Evolutionary conservation across 345 rosid species (phyloP), one percentile per base, ranked within the genome.

Genomic region (Linum tenue): DNA sequence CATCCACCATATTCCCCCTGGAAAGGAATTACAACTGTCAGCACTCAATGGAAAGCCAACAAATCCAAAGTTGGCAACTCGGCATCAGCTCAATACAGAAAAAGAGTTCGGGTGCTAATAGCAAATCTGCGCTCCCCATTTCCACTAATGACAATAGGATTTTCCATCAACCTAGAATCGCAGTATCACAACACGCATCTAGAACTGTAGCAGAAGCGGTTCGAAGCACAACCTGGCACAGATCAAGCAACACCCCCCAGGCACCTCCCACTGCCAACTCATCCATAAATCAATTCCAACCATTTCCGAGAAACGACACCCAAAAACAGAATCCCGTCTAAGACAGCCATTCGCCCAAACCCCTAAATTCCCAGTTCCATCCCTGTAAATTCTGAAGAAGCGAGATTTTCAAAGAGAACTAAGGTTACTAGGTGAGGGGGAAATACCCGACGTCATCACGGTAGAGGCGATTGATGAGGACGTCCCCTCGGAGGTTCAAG

Each of bases 1-100:
- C 99, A 76, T 94, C 97, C 80, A 95, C 97, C 99, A 95, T 95
- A 62, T 91, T 95, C 57, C 96, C 96, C 70, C 99, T 91, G 63
- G 42, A 22, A 69, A 5, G 43, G 55, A 63, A 7, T 7, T 5
- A 35, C 17, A 17, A 55, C 22, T 17, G 12, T 62, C 55, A 66
- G 38, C 8, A 41, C 31, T 37, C 36, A 69, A 57, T 22, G 59
- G 61, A 73, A 22, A 22, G 31, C 31, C 31, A 22, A 61, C 37
- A 40, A 10, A 37, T 55, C 31, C 31, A 9, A 9, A 6, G 11
- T 6, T 9, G 3, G 14, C 31, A 22, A 22, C 31, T 22, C 31
- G 31, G 31, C 31, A 48, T 12, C 14, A 48, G 14, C 9, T 48
- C 11, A 48, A 9, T 48, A 2, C 15, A 48, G 53, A 5, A 22